Percentiles rank a stretch among this genome's conserved stretches.
phyloP scores from a whole-genome alignment of 305 asterid genomes.

The Solanum hybrid region DNA sequence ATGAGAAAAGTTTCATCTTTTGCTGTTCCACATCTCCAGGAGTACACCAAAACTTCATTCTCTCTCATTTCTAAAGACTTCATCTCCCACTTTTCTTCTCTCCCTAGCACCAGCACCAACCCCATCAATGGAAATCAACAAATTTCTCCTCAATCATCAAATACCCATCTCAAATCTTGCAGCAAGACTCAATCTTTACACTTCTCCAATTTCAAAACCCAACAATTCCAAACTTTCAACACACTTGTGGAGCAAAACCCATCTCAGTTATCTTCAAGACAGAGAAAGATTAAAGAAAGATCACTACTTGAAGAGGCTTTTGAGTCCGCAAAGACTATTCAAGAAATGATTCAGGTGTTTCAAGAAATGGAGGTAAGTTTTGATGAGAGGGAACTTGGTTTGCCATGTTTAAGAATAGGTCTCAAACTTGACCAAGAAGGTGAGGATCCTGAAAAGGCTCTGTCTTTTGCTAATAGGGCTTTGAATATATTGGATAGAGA shows the following conservation, averaged over 20 bases:
- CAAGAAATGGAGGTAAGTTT: slow-evolving; percentile 56
- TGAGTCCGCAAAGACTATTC: slow-evolving; percentile 63
- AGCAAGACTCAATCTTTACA: slow-evolving; percentile 25
- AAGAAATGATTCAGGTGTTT: slow-evolving; percentile 67
- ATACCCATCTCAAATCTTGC: slow-evolving; percentile 27
- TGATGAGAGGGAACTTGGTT: slow-evolving; percentile 62
- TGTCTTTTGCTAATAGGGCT: slow-evolving; percentile 65
- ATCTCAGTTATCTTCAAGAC: slow-evolving; percentile 53
- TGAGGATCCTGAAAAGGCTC: slow-evolving; percentile 56
- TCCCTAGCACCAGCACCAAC: not conserved
- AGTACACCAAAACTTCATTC: slow-evolving; percentile 19
- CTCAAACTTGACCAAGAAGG: slow-evolving; percentile 79
- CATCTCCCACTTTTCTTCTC: slow-evolving; percentile 7
- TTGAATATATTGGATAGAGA: slow-evolving; percentile 41
- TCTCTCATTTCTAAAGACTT: slow-evolving; percentile 25
- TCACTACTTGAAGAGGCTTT: slow-evolving; percentile 71
- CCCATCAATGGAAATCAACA: slow-evolving; percentile 3
- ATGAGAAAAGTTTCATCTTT: slow-evolving; percentile 67
- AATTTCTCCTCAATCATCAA: slow-evolving; percentile 16
- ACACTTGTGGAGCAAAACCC: slow-evolving; percentile 34
- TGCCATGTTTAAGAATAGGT: slow-evolving; percentile 80
- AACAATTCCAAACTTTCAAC: slow-evolving; percentile 30
- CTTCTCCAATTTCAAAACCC: slow-evolving; percentile 14
- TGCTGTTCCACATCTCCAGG: slow-evolving; percentile 27
- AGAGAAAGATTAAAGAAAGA: slow-evolving; percentile 51